Base-by-base conservation (phyloP, 306 rosid species). In the Purshia tridentata region DNA sequence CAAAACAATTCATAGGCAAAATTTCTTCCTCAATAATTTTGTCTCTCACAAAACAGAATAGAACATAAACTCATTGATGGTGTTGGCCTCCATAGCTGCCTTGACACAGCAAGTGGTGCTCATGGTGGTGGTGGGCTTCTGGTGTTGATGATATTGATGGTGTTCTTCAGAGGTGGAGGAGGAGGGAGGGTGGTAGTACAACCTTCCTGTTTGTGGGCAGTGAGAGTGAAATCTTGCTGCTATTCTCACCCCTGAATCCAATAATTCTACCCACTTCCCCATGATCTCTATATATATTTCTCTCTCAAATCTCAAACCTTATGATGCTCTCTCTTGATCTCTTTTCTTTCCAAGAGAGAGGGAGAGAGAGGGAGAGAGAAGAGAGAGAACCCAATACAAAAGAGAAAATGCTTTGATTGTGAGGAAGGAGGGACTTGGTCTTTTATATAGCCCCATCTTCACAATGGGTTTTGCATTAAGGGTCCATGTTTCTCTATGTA, bases 161-260 rank as follows among this genome's bases (percentile, higher is more conserved):
- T 68, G 49, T 51, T 78, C 65, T 0, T 74, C 78, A 15, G 74
- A 46, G 66, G 70, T 67, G 49, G 84, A 60, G 20, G 71, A 47
- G 22, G 82, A 67, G 14, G 90, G 90, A 39, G 90, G 90, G 66
- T 86, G 90, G 63, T 86, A 83, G 65, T 83, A 86, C 73, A 77
- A 69, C 6, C 87, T 80, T n/a, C 80, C 85, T 0, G 86, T 86
- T 78, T 83, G 90, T 9, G 90, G 85, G 71, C 90, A 86, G 69
- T 83, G 83, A 65, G 90, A 66, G 52, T 86, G 90, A 61, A 86
- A 83, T 48, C 90, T 83, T 35, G 85, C 87, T 6, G 80, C 90
- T 23, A 81, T 78, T 86, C 90, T 86, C 76, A 83, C 84, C 37
- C 87, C 89, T 4, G 69, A 69, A 48, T 86, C 90, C 72, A 86